Evolutionary conservation across 306 rosid species (phyloP).

Genomic region (Canavalia gladiata): DNA sequence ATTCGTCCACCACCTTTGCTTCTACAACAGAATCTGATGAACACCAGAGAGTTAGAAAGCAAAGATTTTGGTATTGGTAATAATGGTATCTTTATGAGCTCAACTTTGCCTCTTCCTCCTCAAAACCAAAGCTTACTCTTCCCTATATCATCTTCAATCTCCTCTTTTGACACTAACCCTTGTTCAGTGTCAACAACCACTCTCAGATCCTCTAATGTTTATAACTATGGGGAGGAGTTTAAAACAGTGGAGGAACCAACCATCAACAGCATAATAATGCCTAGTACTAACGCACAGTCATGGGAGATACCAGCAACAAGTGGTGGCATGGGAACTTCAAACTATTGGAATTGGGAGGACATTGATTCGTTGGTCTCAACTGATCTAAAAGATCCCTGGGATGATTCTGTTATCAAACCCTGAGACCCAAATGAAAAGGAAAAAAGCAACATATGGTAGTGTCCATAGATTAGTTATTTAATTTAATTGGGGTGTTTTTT

Average conservation of each 20-base stretch:
- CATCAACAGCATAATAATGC: conserved; percentile 41
- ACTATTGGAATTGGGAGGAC: conserved; percentile 91
- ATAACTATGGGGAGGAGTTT: conserved; percentile 59
- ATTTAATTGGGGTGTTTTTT: conserved; percentile 53
- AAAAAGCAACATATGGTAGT: conserved; percentile 36
- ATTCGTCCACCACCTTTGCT: conserved; percentile 59
- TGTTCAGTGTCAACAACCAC: conserved; percentile 62
- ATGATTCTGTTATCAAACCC: conserved; percentile 78
- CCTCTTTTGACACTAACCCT: conserved; percentile 63
- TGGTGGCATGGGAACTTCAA: conserved; percentile 60
- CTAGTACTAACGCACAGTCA: conserved; percentile 55
- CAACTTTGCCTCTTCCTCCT: conserved; percentile 53
- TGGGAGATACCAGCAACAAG: conserved; percentile 63
- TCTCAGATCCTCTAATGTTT: conserved; percentile 63
- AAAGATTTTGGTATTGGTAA: conserved; percentile 51
- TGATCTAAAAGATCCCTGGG: conserved; percentile 86
- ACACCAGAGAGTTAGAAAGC: conserved; percentile 42
- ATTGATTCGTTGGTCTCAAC: conserved; percentile 81
- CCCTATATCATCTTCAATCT: conserved; percentile 63
- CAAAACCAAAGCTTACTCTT: conserved; percentile 54
- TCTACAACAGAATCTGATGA: conserved; percentile 58
- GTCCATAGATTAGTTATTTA: conserved; percentile 54
- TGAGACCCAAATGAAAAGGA: conserved; percentile 46
- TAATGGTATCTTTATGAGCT: conserved; percentile 46
- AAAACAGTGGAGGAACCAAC: conserved; percentile 62